A percentile compares a stretch with the other conserved stretches of the same genome.
Evolutionary conservation across 805 yeast genomes (phyloP).

Genomic region (Candida nemodendra): DNA sequence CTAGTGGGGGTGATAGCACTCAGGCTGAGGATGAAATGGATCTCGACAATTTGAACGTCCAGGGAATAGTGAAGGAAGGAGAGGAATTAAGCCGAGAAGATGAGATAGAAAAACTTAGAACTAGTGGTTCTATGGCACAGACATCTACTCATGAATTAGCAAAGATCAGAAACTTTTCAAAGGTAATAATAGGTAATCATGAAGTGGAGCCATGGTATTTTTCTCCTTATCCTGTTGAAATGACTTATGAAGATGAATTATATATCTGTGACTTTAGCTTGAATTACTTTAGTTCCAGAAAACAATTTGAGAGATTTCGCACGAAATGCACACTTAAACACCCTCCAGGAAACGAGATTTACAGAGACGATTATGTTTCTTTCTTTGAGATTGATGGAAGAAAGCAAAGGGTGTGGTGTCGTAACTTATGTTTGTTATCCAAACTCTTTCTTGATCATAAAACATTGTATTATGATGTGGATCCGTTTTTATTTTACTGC

Average conservation of each 20-base stretch:
- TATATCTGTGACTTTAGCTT: slow-evolving; percentile 91
- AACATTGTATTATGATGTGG: slow-evolving; percentile 95
- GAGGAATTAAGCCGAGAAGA: slow-evolving; percentile 83
- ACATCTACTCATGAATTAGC: slow-evolving; percentile 79
- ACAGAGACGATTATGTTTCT: slow-evolving; percentile 87
- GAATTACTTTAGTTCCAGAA: slow-evolving; percentile 81
- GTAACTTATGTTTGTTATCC: slow-evolving; percentile 86
- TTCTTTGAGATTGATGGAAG: slow-evolving; percentile 98
- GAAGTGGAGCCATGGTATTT: slow-evolving; percentile 99
- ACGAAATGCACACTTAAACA: slow-evolving; percentile 84
- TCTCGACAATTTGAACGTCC: slow-evolving; percentile 79
- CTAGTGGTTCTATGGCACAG: slow-evolving; percentile 98
- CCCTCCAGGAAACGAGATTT: slow-evolving; percentile 98
- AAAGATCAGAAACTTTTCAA: slow-evolving; percentile 77
- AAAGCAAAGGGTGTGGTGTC: slow-evolving; percentile 95
- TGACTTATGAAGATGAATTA: slow-evolving; percentile 86
- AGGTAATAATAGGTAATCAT: slow-evolving; percentile 82
- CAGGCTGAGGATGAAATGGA: slow-evolving; percentile 69
- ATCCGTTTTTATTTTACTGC: slow-evolving; percentile 92
- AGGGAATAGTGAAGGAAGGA: slow-evolving; percentile 62
- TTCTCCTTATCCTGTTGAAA: slow-evolving; percentile 93
- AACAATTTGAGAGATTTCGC: slow-evolving; percentile 91
- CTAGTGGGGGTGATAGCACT: slow-evolving; percentile 7
- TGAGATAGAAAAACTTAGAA: slow-evolving; percentile 86
- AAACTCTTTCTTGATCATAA: slow-evolving; percentile 94